phyloP scores from a whole-genome alignment of 2,329 filamentous ascomycete species.

The Beauveria medogensis region DNA sequence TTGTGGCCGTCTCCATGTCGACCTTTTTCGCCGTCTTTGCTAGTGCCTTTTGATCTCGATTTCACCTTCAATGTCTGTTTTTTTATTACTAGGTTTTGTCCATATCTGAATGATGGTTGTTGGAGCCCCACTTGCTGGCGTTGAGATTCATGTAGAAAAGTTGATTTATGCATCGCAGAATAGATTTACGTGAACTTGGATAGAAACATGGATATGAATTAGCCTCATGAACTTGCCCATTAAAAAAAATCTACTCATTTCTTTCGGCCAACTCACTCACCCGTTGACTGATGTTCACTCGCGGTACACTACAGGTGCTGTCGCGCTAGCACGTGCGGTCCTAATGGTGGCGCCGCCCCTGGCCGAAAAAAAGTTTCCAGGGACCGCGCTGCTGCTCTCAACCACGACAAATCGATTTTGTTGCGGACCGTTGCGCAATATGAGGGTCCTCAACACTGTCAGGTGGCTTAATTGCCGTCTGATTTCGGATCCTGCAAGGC shows the following conservation, averaged over 20 bases:
- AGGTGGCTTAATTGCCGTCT: conserved; percentile 35
- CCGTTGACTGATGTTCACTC: not conserved
- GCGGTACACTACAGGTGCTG: not conserved
- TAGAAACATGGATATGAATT: not conserved
- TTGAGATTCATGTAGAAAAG: not conserved
- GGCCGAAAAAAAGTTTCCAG: conserved; percentile 12
- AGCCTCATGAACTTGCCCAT: not conserved
- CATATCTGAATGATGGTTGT: not conserved
- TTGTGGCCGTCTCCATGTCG: not conserved
- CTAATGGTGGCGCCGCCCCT: not conserved
- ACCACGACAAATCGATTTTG: conserved; percentile 2
- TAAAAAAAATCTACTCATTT: not conserved
- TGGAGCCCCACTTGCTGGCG: not conserved
- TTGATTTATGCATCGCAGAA: not conserved
- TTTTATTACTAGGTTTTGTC: not conserved
- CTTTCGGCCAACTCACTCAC: not conserved
- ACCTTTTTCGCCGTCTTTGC: not conserved
- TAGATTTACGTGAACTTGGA: not conserved
- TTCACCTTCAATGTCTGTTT: not conserved
- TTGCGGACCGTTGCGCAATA: conserved; percentile 17
- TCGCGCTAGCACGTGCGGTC: conserved; percentile 2
- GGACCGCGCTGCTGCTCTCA: not conserved
- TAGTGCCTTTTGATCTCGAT: not conserved
- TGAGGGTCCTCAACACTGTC: conserved; percentile 31
- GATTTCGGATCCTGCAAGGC: conserved; percentile 22